Evolutionary conservation across 495 filamentous ascomycete species (phyloP).

Genomic region (Penicillium ucsense): DNA sequence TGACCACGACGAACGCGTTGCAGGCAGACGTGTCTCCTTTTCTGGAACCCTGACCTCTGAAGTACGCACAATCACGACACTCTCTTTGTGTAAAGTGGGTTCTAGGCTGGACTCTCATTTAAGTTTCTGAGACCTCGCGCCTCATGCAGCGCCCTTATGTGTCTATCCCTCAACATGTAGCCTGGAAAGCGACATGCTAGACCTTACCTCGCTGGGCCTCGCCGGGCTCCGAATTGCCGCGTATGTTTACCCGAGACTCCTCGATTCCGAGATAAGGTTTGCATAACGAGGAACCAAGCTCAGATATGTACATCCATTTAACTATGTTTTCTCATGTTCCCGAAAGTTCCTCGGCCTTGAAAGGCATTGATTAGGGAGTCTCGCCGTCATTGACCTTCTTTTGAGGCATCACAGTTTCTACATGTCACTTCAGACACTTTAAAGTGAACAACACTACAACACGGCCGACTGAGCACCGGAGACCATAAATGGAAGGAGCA

Average conservation of each 20-base stretch:
- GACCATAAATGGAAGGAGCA: too few relatives aligned
- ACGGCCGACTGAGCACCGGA: too few relatives aligned
- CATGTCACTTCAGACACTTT: too few relatives aligned
- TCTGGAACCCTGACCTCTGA: background rate
- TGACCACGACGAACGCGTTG: background rate
- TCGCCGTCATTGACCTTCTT: too few relatives aligned
- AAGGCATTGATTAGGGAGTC: too few relatives aligned
- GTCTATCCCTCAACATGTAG: too few relatives aligned
- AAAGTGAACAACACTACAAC: too few relatives aligned
- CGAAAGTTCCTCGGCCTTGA: conserved; percentile 1
- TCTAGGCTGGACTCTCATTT: background rate
- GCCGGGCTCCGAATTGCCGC: conserved; percentile 1
- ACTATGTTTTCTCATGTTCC: conserved; percentile 2
- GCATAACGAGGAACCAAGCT: background rate
- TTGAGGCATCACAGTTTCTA: too few relatives aligned
- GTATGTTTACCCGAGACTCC: conserved; percentile 14
- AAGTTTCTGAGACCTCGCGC: too few relatives aligned
- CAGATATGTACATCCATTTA: conserved; percentile 8
- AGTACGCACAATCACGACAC: background rate
- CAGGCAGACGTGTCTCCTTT: background rate
- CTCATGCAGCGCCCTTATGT: too few relatives aligned
- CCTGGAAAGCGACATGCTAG: too few relatives aligned
- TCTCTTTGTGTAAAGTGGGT: background rate
- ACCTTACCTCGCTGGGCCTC: too few relatives aligned
- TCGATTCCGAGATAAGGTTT: conserved; percentile 16